Evolutionary conservation across 305 asterid genomes (phyloP).

Genomic region (Ilex paraguariensis): DNA sequence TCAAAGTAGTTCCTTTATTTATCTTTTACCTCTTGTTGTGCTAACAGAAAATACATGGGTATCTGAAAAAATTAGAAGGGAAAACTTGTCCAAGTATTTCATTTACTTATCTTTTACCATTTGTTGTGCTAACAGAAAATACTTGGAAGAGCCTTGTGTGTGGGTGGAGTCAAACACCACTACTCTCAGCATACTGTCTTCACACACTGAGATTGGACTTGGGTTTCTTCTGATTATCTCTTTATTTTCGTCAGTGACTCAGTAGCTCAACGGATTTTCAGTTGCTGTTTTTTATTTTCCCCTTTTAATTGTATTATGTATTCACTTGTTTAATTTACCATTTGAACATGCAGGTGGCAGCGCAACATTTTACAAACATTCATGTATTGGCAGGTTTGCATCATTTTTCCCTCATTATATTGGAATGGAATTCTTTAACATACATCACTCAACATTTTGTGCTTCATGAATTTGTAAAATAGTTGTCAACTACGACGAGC

Average conservation of each 20-base stretch:
- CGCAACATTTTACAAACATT: slow-evolving; percentile 81
- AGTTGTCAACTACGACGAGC: no score
- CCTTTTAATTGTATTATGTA: not conserved
- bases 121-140: slow-evolving; percentile 56
- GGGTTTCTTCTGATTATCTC: slow-evolving; percentile 77
- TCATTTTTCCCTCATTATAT: slow-evolving; percentile 9
- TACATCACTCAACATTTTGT: no score
- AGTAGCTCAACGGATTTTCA: no score
- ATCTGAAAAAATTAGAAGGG: no score
- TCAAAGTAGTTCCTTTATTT: not conserved
- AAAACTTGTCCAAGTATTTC: no score
- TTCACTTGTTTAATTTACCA: not conserved
- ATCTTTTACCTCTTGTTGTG: slow-evolving; percentile 9
- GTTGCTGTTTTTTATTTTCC: slow-evolving; percentile 6
- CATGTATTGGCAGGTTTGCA: slow-evolving; percentile 91
- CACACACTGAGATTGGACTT: slow-evolving; percentile 79
- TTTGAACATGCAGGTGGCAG: slow-evolving; percentile 65
- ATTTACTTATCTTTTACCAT: slow-evolving; percentile 8
- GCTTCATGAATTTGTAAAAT: no score
- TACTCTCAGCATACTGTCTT: slow-evolving; percentile 60
- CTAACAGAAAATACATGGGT: slow-evolving; percentile 79
- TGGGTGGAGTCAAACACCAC: slow-evolving; percentile 96
- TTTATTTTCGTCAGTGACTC: slow-evolving; percentile 63
- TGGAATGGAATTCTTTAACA: not conserved
- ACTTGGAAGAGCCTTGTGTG: slow-evolving; percentile 86